These are phyloP conservation scores for Apiospora koreana DNA, from an alignment of 2,329 filamentous ascomycete genomes.

Conservation along the genomic window DNA sequence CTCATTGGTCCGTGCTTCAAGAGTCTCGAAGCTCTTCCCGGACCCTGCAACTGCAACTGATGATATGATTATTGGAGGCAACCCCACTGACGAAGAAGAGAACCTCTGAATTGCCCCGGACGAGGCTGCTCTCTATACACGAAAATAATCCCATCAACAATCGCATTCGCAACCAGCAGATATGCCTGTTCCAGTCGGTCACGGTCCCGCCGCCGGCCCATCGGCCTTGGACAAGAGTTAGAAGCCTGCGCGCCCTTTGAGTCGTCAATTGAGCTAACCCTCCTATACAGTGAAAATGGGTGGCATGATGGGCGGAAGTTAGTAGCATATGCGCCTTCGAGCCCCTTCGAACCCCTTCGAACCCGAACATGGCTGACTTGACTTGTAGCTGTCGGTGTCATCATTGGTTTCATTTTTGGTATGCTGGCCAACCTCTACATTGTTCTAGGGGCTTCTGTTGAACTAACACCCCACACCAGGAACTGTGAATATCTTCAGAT, in stretches of 20 bases:
- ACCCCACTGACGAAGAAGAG: background rate
- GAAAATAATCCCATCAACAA: background rate
- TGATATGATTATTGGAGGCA: background rate
- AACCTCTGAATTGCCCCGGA: background rate
- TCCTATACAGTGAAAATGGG: slow-evolving; percentile 86
- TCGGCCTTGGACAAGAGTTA: slow-evolving; percentile 73
- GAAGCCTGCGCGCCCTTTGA: background rate
- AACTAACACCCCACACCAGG: slow-evolving; percentile 50
- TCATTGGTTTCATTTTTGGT: slow-evolving; percentile 99
- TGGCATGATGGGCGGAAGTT: slow-evolving; percentile 97
- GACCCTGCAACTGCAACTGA: background rate
- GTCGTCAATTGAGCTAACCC: background rate
- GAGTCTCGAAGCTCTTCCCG: slow-evolving; percentile 5
- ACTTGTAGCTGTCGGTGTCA: slow-evolving; percentile 79
- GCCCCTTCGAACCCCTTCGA: background rate
- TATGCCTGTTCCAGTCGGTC: slow-evolving; percentile 53
- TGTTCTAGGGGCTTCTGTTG: background rate
- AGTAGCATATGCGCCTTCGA: slow-evolving; percentile 38
- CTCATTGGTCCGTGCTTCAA: background rate
- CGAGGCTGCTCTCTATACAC: background rate
- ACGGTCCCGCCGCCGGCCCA: slow-evolving; percentile 51
- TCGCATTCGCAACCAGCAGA: background rate
- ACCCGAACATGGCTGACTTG: slow-evolving; percentile 30
- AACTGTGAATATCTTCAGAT: slow-evolving; percentile 92
- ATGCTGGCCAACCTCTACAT: slow-evolving; percentile 29